Base-by-base conservation (phyloP, 305 asterid species). In the Lippia alba region DNA sequence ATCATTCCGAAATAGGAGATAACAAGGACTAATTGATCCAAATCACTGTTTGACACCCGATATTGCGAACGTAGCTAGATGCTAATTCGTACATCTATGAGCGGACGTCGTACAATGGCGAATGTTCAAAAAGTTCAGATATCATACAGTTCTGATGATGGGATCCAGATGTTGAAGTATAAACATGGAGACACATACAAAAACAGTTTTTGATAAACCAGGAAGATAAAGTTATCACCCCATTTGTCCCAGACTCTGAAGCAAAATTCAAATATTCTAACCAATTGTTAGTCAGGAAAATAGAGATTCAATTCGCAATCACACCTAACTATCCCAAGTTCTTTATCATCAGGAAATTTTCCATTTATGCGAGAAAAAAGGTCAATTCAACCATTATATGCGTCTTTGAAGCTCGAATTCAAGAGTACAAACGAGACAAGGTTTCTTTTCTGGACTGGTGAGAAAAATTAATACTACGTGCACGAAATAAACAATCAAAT, bases 201-300 rank as follows among this genome's bases (percentile, higher is more conserved):
- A 41, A 33, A 19, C 51, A 44, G 36, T 48, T 70, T 40, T 20
- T 51, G 55, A 53, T 36, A 14, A 4, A 17, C 8, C 1, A 17
- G 36, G 4, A 45, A 45, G 64, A 45, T 12, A 34, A 56, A 11
- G 12, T 36, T 48, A 58, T 44, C 8, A 70, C 45, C 5, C 61
- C 17, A 12, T 36, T 9, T 12, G 59, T 34, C 56, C 19, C 44
- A 3, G 19, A n/a, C 70, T 40, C 44, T 3, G 48, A 58, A 72
- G 66, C 44, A 56, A 40, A n/a, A 48, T 14, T 16, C 65, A 17
- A 34, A 24, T 54, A 20, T 57, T 58, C 20, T 17, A 57, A 59
- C 48, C 10, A 16, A 58, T 10, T 24, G 66, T n/a, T 12, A 58
- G 48, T 49, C 55, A 51, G 5, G 12, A n/a, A 17, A 18, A 17